Evolutionary conservation across 257 asterid species (phyloP), one percentile per base, ranked within the genome.

Genomic region (Solanum neorickii): DNA sequence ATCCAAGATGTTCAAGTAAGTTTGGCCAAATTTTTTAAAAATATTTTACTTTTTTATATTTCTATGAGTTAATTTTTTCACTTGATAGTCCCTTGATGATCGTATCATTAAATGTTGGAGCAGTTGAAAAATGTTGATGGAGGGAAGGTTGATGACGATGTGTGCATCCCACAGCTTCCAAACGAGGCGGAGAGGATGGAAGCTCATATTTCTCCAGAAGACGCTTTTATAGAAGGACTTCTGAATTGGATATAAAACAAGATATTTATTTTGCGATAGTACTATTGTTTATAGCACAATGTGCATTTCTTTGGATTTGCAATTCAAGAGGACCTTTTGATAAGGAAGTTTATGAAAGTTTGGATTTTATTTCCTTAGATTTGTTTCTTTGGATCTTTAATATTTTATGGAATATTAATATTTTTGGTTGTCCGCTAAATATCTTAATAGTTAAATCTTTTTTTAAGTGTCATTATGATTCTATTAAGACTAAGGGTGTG

Each of bases 171-270:
- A n/a, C 16, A 10, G 8, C 70, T n/a, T 23, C 8, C 14, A 25
- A n/a, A 0, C 1, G 14, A 62, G 7, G 1, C 0, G 16, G 31
- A 62, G 31, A 62, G 5, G 70, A n/a, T 62, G 69, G 31, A 62
- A 62, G 70, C 8, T 13, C 2, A n/a, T 1, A 23, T n/a, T 9
- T 23, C 27, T 11, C 62, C n/a, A 7, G 70, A 62, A 23, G 25
- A 62, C 6, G 4, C 5, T 62, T 62, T 62, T 23, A 62, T 62
- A 29, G 31, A 62, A 62, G 15, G n/a, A n/a, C 5, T n/a, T n/a
- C 1, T 2, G 4, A 23, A 62, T 0, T 62, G 14, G 15, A 5
- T 23, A 1, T 62, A n/a, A 5, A 10, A 1, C 31, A 62, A 62
- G 7, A 10, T 62, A 62, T 62, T 62, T 62, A n/a, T 4, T n/a